phyloP scores from a whole-genome alignment of 2,329 filamentous ascomycete genomes.

The Fusarium ramigenum region DNA sequence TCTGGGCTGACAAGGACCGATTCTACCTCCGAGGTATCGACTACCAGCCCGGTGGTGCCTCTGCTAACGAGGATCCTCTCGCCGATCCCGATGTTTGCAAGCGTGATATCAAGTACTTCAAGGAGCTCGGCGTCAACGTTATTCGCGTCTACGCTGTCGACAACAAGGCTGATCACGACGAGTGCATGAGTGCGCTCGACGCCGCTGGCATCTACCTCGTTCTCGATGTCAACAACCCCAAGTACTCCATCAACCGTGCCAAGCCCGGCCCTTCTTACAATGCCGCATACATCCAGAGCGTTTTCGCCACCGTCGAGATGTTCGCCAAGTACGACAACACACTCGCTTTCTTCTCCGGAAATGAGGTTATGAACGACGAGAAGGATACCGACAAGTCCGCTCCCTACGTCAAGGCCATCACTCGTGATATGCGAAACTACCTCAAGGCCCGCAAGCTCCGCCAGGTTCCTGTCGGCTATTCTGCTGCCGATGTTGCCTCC shows the following conservation, averaged over 20 bases:
- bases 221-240: slow-evolving; percentile 88
- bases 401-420: slow-evolving; percentile 81
- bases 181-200: slow-evolving; percentile 83
- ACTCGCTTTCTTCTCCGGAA: slow-evolving; percentile 84
- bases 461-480: slow-evolving; percentile 78
- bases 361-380: slow-evolving; percentile 79
- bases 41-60: slow-evolving; percentile 70
- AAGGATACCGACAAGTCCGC: slow-evolving; percentile 71
- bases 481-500: slow-evolving; percentile 80
- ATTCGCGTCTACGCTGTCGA: slow-evolving; percentile 93
- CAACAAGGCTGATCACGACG: slow-evolving; percentile 82
- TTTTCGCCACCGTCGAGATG: slow-evolving; percentile 89
- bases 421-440: slow-evolving; percentile 79
- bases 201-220: slow-evolving; percentile 93
- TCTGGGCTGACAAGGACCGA: slow-evolving; percentile 62
- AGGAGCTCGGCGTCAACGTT: slow-evolving; percentile 88
- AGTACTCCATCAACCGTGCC: slow-evolving; percentile 86
- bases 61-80: slow-evolving; percentile 74
- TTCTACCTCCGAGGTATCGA: slow-evolving; percentile 70
- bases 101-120: slow-evolving; percentile 84
- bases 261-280: slow-evolving; percentile 87
- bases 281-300: slow-evolving; percentile 79
- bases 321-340: slow-evolving; percentile 88
- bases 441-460: slow-evolving; percentile 70
- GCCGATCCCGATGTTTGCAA: slow-evolving; percentile 75